Conservation (phyloP, 768 basidiomycete genomes). For the Coprinopsis sp. region DNA sequence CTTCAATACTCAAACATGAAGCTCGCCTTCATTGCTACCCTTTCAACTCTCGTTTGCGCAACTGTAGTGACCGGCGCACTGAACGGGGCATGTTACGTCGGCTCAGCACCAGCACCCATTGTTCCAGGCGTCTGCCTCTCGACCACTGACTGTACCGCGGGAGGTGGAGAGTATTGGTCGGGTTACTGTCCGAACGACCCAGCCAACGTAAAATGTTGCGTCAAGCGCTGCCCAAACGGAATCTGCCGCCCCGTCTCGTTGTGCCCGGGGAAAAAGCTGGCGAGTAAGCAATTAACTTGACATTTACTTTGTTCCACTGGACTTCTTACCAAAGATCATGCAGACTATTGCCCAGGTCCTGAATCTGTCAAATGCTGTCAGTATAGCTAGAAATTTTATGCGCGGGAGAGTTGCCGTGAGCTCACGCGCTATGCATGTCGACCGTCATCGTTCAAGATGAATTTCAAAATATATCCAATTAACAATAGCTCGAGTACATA, state of each 20-base stretch:
- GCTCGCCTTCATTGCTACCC: no score
- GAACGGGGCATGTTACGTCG: constrained; percentile 19
- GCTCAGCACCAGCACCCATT: constrained; percentile 14
- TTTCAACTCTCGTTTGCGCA: no score
- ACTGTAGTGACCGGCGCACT: no score
- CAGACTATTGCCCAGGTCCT: neutral
- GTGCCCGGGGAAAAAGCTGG: neutral
- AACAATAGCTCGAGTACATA: no score
- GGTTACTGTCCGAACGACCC: constrained; percentile 24
- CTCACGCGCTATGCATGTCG: no score
- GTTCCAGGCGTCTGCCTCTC: constrained; percentile 18
- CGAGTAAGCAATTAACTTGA: neutral
- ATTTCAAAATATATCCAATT: no score
- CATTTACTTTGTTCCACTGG: neutral
- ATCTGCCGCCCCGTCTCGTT: constrained; percentile 15
- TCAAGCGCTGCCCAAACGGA: constrained; percentile 20
- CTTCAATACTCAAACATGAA: no score
- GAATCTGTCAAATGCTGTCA: neutral
- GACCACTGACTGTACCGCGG: constrained; percentile 17
- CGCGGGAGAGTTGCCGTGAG: no score
- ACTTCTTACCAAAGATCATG: neutral
- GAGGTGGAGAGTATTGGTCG: constrained; percentile 17
- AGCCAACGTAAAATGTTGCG: constrained; percentile 20
- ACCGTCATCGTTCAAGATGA: neutral
- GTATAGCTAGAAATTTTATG: neutral